Evolutionary conservation across 192 early-diverging fungal genomes (phyloP), one percentile per base, ranked within the genome.

Genomic region (Coemansia sp.): DNA sequence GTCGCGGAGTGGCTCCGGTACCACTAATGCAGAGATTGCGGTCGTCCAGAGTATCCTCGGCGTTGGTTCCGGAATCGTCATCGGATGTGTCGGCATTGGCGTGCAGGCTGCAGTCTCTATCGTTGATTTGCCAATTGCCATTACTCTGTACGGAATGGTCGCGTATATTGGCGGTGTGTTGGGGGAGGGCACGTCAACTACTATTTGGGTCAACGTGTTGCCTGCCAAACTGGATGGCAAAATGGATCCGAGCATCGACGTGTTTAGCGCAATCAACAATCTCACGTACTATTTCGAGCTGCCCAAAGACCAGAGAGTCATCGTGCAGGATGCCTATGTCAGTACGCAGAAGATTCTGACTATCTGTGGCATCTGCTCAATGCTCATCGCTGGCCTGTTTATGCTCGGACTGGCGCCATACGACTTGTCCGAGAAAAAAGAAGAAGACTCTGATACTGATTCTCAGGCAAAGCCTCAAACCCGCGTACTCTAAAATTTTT

Each of bases 131-230:
- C 61, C 76, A 4, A 79, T 79, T 48, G 76, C 76, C 6, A 65
- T 79, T 10, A 72, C 70, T 37, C 70, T 79, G 15, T 79, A 69
- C 48, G 66, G 66, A 15, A 79, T 72, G 76, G 60, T 72, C 40
- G 76, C 65, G 4, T 79, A 72, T 52, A 65, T 79, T 21, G 76
- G 76, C 48, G 65, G 76, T 18, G 70, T 79, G 1, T 36, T 79
- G 14, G 76, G 76, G 41, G 70, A 79, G 43, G 76, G 69, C 27
- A 69, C 66, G 9, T 72, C 69, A 10, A 72, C 76, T 4, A 69
- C 76, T 0, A 60, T 79, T 17, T 79, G 76, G 76, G 66, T 69
- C 41, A 79, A 79, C 21, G 63, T 79, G 29, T 48, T 79, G 62
- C 70, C 69, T 14, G 14, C 58, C 22, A 68, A 69, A 46, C 65